phyloP scores from a whole-genome alignment of 352 stramenopile genomes.

The Phytopythium vexans region DNA sequence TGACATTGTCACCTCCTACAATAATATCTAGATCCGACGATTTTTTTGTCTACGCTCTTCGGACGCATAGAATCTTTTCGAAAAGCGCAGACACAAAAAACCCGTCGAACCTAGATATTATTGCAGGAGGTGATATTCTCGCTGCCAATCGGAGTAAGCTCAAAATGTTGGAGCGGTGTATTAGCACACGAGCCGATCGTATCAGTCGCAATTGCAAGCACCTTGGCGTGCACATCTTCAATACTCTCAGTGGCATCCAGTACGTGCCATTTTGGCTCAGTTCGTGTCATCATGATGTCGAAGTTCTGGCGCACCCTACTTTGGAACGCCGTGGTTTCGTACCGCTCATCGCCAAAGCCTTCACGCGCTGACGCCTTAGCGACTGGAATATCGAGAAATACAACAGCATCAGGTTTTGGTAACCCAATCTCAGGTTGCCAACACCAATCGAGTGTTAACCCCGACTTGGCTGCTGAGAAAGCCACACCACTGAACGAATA shows the following conservation, averaged over 20 bases:
- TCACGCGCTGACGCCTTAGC: conserved; percentile 87
- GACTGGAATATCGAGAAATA: conserved; percentile 96
- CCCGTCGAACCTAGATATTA: too few species aligned
- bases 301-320: conserved; percentile 83
- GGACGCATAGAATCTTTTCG: too few species aligned
- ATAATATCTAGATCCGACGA: too few species aligned
- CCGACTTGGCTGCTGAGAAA: conserved; percentile 96
- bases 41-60: too few species aligned
- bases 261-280: conserved; percentile 62
- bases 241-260: conserved; percentile 80
- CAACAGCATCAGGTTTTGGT: conserved; percentile 94
- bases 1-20: too few species aligned
- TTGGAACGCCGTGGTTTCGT: conserved; percentile 90
- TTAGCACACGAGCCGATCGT: conserved; percentile 31
- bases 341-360: conserved; percentile 92
- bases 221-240: conserved; percentile 62
- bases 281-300: conserved; percentile 44
- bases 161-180: conserved; percentile 38
- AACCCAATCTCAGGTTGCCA: conserved; percentile 96
- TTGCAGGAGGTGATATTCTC: too few species aligned
- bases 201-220: conserved; percentile 49
- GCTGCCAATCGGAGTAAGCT: too few species aligned
- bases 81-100: too few species aligned
- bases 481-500: conserved; percentile 98
- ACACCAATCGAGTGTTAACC: conserved; percentile 96